Conservation (phyloP, 73 alveolate genomes). For the Paramecium bursaria region DNA sequence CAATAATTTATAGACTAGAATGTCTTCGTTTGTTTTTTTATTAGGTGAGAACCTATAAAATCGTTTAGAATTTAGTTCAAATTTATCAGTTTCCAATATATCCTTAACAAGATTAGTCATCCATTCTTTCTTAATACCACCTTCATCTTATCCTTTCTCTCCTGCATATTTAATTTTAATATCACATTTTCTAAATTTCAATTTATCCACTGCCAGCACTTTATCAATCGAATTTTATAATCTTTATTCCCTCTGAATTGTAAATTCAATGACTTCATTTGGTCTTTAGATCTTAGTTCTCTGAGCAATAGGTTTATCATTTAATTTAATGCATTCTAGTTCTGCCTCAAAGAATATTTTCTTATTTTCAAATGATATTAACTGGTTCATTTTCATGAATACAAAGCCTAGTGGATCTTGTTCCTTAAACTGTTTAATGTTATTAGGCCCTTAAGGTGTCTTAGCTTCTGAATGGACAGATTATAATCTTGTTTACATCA, state of each 20-base stretch:
- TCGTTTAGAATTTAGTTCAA: conserved; percentile 25
- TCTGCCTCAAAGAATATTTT: conserved; percentile 32
- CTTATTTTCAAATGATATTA: conserved; percentile 41
- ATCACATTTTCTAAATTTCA: conserved; percentile 41
- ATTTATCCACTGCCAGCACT: conserved; percentile 17
- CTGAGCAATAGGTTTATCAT: conserved; percentile 12
- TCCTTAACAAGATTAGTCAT: conserved; percentile 59
- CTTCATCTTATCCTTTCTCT: conserved; percentile 62
- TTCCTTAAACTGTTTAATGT: conserved; percentile 17
- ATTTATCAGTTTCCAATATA: conserved; percentile 41
- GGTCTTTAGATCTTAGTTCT: conserved; percentile 17
- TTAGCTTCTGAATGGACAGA: neutral
- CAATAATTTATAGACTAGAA: conserved; percentile 1
- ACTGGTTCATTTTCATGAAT: conserved; percentile 24
- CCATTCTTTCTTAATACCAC: conserved; percentile 59
- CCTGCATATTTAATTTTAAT: conserved; percentile 34
- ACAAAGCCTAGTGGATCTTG: conserved; percentile 54
- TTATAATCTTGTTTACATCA: neutral
- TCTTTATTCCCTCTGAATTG: conserved; percentile 12
- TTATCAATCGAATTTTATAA: conserved; percentile 8
- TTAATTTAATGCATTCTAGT: conserved; percentile 8
- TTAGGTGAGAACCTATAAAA: conserved; percentile 33
- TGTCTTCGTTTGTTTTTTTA: conserved; percentile 41
- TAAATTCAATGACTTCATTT: conserved; percentile 36
- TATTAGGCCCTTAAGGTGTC: neutral